Base-by-base conservation (phyloP, 768 basidiomycete species). In the Lactarius deliciosus region DNA sequence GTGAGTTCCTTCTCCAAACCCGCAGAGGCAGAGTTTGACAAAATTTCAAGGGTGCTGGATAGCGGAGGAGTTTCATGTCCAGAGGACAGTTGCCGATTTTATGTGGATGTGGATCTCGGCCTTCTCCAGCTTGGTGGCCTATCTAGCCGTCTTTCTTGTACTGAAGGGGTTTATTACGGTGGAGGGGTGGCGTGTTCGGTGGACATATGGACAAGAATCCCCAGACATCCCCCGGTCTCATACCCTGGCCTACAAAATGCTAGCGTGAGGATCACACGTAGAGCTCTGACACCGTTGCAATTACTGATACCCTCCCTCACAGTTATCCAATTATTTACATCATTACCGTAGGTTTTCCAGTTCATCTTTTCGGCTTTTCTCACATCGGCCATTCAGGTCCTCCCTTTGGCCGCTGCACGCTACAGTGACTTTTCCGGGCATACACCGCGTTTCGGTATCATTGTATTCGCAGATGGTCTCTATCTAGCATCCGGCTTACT, bases 41-140 rank as follows among this genome's bases (percentile, higher is more conserved):
- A 6, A 36, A 50, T 25, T n/a, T 5, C 8, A 67, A 83, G 83
- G 83, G 84, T 84, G 84, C 68, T 85, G 84, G 84, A 84, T 85
- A 50, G 64, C 69, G 4, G 45, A 70, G 4, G 64, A 73, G 0
- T 82, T 75, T 68, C 65, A 64, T 16, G 71, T 72, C 6, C 79
- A 83, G 65, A 76, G 76, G 57, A 80, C 83, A 15, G 77, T 77
- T 10, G 76, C 83, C 4, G 83, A 84, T 64, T 85, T 84, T 64
- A 62, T 82, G n/a, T 84, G 82, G 81, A 73, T 84, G 50, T 86
- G 84, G 83, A 61, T 80, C 7, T 74, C 83, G 0, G 81, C 78
- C 2, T 71, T 80, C 36, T 57, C 77, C 13, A 81, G 81, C 74
- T 57, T 81, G 45, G 60, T 81, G 15, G 75, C 83, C 8, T 85